Percentiles rank a stretch among this genome's conserved stretches.
phyloP scores from a whole-genome alignment of 495 filamentous ascomycete species.

The Hyaloscypha hepaticicola region DNA sequence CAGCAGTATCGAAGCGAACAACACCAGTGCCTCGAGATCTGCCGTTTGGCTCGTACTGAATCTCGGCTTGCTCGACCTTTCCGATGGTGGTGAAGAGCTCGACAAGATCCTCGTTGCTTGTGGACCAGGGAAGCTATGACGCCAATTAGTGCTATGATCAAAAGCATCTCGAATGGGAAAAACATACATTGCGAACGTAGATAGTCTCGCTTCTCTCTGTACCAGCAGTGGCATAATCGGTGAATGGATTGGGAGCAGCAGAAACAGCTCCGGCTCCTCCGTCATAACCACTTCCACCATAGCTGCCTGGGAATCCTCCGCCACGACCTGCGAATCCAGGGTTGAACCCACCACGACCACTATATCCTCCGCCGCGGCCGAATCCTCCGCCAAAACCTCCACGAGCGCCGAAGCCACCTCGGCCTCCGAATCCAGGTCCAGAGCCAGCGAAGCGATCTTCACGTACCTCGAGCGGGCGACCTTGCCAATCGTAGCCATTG shows the following conservation, averaged over 20 bases:
- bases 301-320: constrained; percentile 44
- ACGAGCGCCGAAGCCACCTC: constrained; percentile 48
- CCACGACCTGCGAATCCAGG: constrained; percentile 49
- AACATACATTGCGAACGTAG: constrained; percentile 94
- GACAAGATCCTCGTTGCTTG: constrained; percentile 93
- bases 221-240: constrained; percentile 86
- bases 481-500: constrained; percentile 99
- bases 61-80: constrained; percentile 96
- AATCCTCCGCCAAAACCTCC: constrained; percentile 51
- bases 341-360: constrained; percentile 52
- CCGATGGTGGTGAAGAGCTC: constrained; percentile 98
- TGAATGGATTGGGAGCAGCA: constrained; percentile 89
- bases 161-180: neutral
- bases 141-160: constrained; percentile 7
- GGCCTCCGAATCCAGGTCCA: constrained; percentile 45
- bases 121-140: constrained; percentile 91
- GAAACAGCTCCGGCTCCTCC: constrained; percentile 43
- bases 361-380: constrained; percentile 42
- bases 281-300: constrained; percentile 37
- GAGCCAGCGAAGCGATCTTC: constrained; percentile 90
- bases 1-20: constrained; percentile 80
- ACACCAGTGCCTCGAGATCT: constrained; percentile 94
- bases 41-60: constrained; percentile 96
- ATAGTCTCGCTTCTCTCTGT: constrained; percentile 81
- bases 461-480: constrained; percentile 86